phyloP scores from a whole-genome alignment of 1,284 basidiomycete species.

The Golubevia sp. region DNA sequence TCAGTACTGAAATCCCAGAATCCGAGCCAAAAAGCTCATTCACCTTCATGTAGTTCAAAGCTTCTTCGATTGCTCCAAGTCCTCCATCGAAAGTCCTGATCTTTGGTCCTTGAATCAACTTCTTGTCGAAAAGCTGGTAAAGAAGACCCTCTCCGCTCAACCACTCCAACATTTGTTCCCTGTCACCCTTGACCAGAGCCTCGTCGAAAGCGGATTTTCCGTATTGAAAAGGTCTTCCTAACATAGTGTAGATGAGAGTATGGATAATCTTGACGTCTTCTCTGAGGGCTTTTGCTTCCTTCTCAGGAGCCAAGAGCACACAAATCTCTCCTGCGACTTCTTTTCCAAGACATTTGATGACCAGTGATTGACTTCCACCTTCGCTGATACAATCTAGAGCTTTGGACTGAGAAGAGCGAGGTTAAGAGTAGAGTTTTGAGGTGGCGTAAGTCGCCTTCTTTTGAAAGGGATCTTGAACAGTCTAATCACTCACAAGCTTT shows the following conservation, averaged over 20 bases:
- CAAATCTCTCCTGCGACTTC: conserved; percentile 30
- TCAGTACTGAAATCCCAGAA: too few relatives aligned
- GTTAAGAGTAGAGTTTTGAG: too few relatives aligned
- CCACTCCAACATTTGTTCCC: conserved; percentile 14
- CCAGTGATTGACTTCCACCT: conserved; percentile 41
- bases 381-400: conserved; percentile 54
- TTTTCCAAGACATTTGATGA: conserved; percentile 28
- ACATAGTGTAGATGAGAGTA: conserved; percentile 36
- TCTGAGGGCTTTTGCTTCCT: conserved; percentile 34
- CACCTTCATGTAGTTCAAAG: conserved; percentile 37
- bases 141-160: conserved; percentile 30
- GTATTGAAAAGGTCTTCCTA: conserved; percentile 35
- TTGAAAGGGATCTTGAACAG: background rate
- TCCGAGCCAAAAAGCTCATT: too few relatives aligned
- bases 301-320: conserved; percentile 39
- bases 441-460: too few relatives aligned
- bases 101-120: conserved; percentile 37
- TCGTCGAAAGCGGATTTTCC: conserved; percentile 29
- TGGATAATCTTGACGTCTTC: conserved; percentile 41
- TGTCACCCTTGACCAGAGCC: conserved; percentile 18
- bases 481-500: conserved; percentile 17
- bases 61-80: conserved; percentile 25
- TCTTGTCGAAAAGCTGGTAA: conserved; percentile 26
- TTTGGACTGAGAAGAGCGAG: conserved; percentile 10
- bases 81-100: conserved; percentile 38